Evolutionary conservation across 139 green algal genomes (phyloP).

Genomic region (Chlorella sp.): DNA sequence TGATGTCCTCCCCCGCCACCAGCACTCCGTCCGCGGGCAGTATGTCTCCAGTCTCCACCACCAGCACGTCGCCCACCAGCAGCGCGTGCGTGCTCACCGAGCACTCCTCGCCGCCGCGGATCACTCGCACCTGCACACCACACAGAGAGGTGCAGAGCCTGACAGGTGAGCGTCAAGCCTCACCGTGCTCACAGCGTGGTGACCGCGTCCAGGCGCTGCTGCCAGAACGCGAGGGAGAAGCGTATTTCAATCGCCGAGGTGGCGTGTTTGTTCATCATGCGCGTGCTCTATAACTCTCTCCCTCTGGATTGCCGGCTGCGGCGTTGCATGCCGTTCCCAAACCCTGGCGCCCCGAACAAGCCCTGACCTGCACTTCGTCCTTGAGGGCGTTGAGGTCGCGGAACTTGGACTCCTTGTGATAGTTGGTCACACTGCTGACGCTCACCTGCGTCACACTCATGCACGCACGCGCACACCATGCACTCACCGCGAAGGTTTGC

Average conservation of each 20-base stretch:
- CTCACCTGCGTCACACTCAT: neutral
- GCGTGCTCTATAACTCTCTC: no score
- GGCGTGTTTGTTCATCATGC: no score
- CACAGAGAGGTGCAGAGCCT: no score
- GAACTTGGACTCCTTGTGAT: slow-evolving; percentile 86
- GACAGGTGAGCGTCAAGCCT: no score
- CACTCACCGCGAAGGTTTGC: no score
- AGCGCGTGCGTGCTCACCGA: slow-evolving; percentile 49
- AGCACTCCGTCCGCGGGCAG: slow-evolving; percentile 73
- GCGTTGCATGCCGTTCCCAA: no score
- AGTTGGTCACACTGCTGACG: slow-evolving; percentile 58
- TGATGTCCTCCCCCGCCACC: slow-evolving; percentile 51
- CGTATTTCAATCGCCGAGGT: no score
- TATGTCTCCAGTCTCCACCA: slow-evolving; percentile 80
- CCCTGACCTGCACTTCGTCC: slow-evolving; percentile 50
- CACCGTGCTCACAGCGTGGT: no score
- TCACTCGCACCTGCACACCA: slow-evolving; percentile 59
- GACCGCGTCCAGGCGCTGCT: no score
- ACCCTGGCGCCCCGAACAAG: no score
- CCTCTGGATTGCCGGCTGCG: no score
- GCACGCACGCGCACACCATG: no score
- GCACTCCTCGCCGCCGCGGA: slow-evolving; percentile 43
- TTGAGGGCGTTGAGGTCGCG: slow-evolving; percentile 61
- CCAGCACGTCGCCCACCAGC: slow-evolving; percentile 73
- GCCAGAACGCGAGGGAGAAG: neutral